A percentile compares a stretch with the other conserved stretches of the same genome.
phyloP scores from a whole-genome alignment of 306 rosid genomes.

The Pterocarpus santalinus region DNA sequence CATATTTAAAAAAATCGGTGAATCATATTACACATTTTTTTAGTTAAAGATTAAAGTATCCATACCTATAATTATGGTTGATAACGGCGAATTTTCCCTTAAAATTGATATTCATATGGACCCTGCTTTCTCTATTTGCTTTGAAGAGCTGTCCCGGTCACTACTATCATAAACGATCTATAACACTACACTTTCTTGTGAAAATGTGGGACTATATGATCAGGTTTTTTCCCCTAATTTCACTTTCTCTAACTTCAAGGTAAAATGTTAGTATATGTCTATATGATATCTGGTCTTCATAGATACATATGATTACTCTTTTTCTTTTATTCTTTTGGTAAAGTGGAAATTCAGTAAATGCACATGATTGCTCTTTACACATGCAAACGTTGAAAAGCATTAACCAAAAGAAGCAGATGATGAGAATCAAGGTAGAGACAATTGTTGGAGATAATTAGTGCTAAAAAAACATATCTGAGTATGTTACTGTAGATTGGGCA shows the following conservation, averaged over 20 bases:
- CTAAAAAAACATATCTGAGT: not conserved
- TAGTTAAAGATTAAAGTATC: no score
- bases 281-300: slow-evolving; percentile 37
- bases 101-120: not conserved
- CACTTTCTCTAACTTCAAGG: slow-evolving; percentile 54
- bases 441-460: slow-evolving; percentile 22
- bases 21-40: no score
- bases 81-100: no score
- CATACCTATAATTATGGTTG: no score
- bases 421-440: slow-evolving; percentile 40
- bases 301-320: slow-evolving; percentile 41
- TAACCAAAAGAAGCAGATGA: slow-evolving; percentile 5
- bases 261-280: slow-evolving; percentile 5
- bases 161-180: slow-evolving; percentile 19
- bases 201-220: slow-evolving; percentile 43
- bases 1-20: no score
- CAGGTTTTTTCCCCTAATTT: slow-evolving; percentile 22
- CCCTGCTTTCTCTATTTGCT: slow-evolving; percentile 14
- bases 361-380: slow-evolving; percentile 44
- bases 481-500: slow-evolving; percentile 38
- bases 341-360: slow-evolving; percentile 41
- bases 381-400: slow-evolving; percentile 13
- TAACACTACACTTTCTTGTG: not conserved
- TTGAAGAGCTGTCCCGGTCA: slow-evolving; percentile 22
- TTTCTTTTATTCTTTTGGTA: slow-evolving; percentile 35